Base-by-base conservation (phyloP, 225 moss, liverwort and hornwort species). In the Marchantia polymorpha region DNA sequence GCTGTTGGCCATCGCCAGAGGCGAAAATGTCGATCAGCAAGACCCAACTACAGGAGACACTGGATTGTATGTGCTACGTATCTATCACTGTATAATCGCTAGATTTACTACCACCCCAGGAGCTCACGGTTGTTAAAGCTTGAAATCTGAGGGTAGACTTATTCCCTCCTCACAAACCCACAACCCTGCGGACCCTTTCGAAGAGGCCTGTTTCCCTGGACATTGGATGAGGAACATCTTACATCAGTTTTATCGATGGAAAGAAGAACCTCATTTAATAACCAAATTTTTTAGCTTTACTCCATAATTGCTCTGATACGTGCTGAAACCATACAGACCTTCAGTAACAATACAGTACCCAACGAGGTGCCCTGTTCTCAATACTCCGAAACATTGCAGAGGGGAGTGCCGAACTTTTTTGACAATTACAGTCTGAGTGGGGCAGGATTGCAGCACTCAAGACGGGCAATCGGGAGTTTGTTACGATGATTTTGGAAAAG, bases 1-100 rank as follows among this genome's bases (percentile, higher is more conserved):
- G 56, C 73, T 87, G 2, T 77, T 92, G 31, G 91, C 92, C 6
- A 78, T 84, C 46, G 77, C 79, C 12, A 84, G 87, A 0, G 26
- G 77, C 0, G 91, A 96, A 72, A 83, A 84, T 3, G 80, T 90
- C 7, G 86, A 91, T 85, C 84, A 85, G 71, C 75, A 74, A 79
- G 96, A 96, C 65, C 91, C 90, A 53, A 82, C 78, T 53, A 84
- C 81, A 68, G 88, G 92, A 27, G 94, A 91, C 11, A 84, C 88
- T 22, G 84, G 92, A 22, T 85, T 96, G 96, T 96, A 91, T 49
- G 81, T 81, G 9, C 12, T 27, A 61, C 31, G 30, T 31, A 23
- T 29, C 73, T 12, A 0, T 66, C 68, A 17, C 61, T 61, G 16
- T 1, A 22, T 60, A 60, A 61, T 1, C 9, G 9, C 22, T 22